Conservation (phyloP, 78 protist species). For the Emiliania huxleyi region DNA sequence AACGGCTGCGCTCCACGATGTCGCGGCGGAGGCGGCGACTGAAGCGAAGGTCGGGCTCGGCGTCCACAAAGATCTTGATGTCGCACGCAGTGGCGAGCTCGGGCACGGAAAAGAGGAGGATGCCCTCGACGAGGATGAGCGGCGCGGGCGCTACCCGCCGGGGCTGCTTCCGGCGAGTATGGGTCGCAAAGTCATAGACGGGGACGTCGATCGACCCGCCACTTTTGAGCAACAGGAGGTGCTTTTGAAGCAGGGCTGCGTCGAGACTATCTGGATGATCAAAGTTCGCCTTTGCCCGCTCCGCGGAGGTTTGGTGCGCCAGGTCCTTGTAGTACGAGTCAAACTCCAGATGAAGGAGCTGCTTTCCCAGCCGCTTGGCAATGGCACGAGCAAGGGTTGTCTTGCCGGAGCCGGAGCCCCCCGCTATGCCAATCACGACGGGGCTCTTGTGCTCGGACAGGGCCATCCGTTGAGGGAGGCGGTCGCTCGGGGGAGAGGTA, state of each 20-base stretch:
- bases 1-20: neutral
- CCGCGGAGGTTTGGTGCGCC: no score
- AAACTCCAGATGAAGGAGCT: neutral
- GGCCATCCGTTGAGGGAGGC: no score
- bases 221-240: no score
- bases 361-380: neutral
- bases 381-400: neutral
- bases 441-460: no score
- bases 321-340: neutral
- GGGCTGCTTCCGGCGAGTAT: neutral
- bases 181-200: neutral
- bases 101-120: neutral
- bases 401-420: no score
- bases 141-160: neutral
- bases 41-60: conserved; percentile 19
- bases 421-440: no score
- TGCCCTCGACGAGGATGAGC: conserved; percentile 42
- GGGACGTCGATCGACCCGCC: no score
- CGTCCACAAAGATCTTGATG: conserved; percentile 42
- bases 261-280: neutral
- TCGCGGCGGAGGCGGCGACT: neutral
- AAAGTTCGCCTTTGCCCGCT: neutral
- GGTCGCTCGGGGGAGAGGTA: no score
- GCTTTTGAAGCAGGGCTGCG: no score
- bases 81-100: conserved; percentile 8